phyloP scores from a whole-genome alignment of 2,329 filamentous ascomycete genomes.

The Cylindrodendrum hubeiense region DNA sequence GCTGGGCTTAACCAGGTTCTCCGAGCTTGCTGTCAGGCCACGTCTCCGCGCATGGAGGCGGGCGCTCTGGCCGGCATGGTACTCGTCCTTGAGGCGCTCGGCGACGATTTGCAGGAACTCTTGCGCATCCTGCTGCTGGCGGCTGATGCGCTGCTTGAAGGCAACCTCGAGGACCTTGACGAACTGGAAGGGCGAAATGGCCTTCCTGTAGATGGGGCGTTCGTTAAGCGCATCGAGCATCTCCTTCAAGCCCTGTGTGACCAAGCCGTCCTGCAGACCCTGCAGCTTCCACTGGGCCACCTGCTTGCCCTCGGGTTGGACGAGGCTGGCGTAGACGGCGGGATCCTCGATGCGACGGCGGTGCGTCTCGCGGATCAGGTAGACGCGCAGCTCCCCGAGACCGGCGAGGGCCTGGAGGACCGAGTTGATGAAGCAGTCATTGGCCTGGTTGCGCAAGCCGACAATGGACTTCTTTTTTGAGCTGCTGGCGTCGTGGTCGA shows the following conservation, averaged over 20 bases:
- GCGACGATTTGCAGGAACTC: conserved; percentile 96
- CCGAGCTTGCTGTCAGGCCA: conserved; percentile 32
- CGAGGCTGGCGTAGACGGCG: conserved; percentile 78
- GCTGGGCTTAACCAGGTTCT: conserved; percentile 32
- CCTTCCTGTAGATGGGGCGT: conserved; percentile 92
- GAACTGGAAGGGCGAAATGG: conserved; percentile 88
- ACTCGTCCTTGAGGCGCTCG: conserved; percentile 93
- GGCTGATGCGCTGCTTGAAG: conserved; percentile 90
- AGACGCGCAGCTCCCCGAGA: conserved; percentile 87
- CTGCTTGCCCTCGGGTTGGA: conserved; percentile 58
- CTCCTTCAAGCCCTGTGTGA: conserved; percentile 90
- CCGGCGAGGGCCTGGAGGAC: conserved; percentile 94
- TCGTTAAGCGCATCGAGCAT: conserved; percentile 95
- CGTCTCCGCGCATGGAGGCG: conserved; percentile 66
- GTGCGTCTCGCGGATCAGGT: conserved; percentile 92
- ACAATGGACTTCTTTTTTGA: conserved; percentile 87
- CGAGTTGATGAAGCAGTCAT: conserved; percentile 98
- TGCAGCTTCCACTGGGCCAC: conserved; percentile 72
- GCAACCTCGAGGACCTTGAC: conserved; percentile 86
- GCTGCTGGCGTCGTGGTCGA: conserved; percentile 81
- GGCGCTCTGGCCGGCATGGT: conserved; percentile 85
- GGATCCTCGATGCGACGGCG: conserved; percentile 83
- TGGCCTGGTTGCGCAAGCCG: conserved; percentile 89
- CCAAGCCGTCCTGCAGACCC: conserved; percentile 81
- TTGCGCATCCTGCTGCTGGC: conserved; percentile 97